These are phyloP conservation scores for Flueggea neowawraea DNA, from an alignment of 441 rosid species.

Conservation along the genomic window DNA sequence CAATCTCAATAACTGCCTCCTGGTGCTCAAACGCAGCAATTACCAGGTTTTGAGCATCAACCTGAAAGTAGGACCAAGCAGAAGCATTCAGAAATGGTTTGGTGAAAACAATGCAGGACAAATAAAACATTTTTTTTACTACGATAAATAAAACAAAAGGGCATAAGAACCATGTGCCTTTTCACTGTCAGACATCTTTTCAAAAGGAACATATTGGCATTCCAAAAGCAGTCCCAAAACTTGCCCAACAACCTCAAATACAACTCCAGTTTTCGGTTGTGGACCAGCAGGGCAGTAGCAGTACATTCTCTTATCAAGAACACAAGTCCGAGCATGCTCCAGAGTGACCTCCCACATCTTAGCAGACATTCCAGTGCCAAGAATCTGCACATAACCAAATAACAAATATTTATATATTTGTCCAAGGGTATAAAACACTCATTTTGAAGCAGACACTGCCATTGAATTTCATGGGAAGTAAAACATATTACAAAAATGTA, in stretches of 20 bases:
- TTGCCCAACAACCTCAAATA: slow-evolving; percentile 89
- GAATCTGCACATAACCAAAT: slow-evolving; percentile 48
- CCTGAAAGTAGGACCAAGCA: slow-evolving; percentile 37
- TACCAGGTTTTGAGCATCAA: slow-evolving; percentile 63
- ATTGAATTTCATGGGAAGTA: too few relatives aligned
- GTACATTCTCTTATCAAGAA: slow-evolving; percentile 61
- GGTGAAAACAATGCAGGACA: neutral
- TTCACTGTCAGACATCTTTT: slow-evolving; percentile 72
- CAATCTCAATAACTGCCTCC: slow-evolving; percentile 57
- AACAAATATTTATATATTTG: too few relatives aligned
- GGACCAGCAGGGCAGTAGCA: slow-evolving; percentile 53
- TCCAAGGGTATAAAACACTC: too few relatives aligned
- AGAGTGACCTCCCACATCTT: slow-evolving; percentile 97
- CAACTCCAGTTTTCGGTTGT: slow-evolving; percentile 70
- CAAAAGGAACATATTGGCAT: slow-evolving; percentile 52
- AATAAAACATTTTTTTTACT: too few relatives aligned
- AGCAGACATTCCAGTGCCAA: slow-evolving; percentile 98
- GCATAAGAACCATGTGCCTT: slow-evolving; percentile 41
- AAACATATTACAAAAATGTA: slow-evolving; percentile 4
- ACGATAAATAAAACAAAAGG: too few relatives aligned
- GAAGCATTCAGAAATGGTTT: slow-evolving; percentile 16
- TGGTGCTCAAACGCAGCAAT: slow-evolving; percentile 62
- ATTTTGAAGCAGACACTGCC: too few relatives aligned
- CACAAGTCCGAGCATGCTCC: slow-evolving; percentile 88
- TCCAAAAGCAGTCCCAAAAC: slow-evolving; percentile 69